Evolutionary conservation across 1,139 yeast species (phyloP), one percentile per base, ranked within the genome.

Genomic region (Pichia sp.): DNA sequence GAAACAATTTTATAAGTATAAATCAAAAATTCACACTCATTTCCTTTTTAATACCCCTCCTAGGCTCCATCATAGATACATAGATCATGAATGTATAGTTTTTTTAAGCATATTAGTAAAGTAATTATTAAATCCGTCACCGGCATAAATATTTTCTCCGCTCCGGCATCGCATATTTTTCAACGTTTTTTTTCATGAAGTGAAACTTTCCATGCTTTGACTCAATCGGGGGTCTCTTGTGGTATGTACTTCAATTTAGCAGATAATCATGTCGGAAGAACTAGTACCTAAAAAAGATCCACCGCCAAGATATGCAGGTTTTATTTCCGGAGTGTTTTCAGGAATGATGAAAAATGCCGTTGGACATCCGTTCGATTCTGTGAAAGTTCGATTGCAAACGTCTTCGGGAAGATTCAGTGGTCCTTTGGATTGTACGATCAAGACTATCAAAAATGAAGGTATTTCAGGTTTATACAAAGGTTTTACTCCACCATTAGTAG

Each of bases 341-440:
- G 96, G 96, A 26, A 76, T 86, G 35, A 84, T 85, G 57, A 88
- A 88, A 62, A 84, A 87, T 56, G 79, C 83, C 0, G 96, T 88
- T 23, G 96, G 97, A 1, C 96, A 88, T 61, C 96, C 97, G 5
- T 87, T 88, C 55, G 97, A 88, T 60, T 85, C 95, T 2, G 79
- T 88, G 53, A 88, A 88, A 59, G 95, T 87, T 29, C 69, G 97
- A 43, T 68, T 88, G 39, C 97, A 88, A 59, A 87, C 96, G 0
- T 84, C 94, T 1, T 43, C 50, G 1, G 86, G 87, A 0, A 67
- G 80, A 44, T 87, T 86, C 67, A 79, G 69, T 44, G 95, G 95
- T 2, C 95, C 95, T 0, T 58, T 85, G 57, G 95, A 87, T 60
- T 85, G 95, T 62, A 79, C 85, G 3, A 56, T 71, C 57, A 80